Evolutionary conservation across 2,329 filamentous ascomycete genomes (phyloP).

Genomic region (Aotearoamyces nothofagi): DNA sequence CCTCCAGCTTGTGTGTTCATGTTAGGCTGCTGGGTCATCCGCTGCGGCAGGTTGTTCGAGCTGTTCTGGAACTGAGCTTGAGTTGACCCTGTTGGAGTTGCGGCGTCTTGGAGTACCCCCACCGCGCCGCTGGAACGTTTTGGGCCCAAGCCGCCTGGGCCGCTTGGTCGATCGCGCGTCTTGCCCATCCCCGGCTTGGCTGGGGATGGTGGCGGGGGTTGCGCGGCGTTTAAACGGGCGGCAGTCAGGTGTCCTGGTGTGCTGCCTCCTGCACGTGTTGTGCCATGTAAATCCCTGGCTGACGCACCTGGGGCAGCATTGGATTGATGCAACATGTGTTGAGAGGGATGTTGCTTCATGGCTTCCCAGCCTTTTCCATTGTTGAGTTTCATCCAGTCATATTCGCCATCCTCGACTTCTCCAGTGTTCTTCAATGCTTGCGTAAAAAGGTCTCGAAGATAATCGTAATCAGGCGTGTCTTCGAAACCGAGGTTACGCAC

Average conservation of each 20-base stretch:
- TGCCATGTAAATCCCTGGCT: conserved; percentile 69
- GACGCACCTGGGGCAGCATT: conserved; percentile 69
- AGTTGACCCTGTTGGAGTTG: conserved; percentile 77
- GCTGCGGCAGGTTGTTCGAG: conserved; percentile 66
- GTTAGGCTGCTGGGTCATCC: conserved; percentile 43
- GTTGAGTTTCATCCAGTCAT: conserved; percentile 99
- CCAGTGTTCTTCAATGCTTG: conserved; percentile 89
- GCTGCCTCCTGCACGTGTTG: conserved; percentile 47
- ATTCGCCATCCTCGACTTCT: conserved; percentile 93
- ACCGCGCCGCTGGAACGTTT: conserved; percentile 61
- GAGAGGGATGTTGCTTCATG: conserved; percentile 52
- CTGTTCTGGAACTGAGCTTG: conserved; percentile 96
- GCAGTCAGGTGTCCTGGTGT: conserved; percentile 48
- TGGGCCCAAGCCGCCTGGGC: conserved; percentile 53
- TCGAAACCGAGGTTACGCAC: conserved; percentile 97
- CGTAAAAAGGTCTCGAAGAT: conserved; percentile 89
- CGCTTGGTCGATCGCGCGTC: conserved; percentile 61
- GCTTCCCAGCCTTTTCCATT: conserved; percentile 82
- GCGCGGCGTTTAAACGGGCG: conserved; percentile 86
- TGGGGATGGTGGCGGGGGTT: conserved; percentile 76
- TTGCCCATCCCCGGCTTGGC: conserved; percentile 65
- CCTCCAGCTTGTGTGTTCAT: conserved; percentile 40
- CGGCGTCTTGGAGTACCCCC: conserved; percentile 59
- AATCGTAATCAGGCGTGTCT: conserved; percentile 96
- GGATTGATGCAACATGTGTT: conserved; percentile 62